Evolutionary conservation across 495 filamentous ascomycete species (phyloP).

Genomic region (Hypoxylon fragiforme): DNA sequence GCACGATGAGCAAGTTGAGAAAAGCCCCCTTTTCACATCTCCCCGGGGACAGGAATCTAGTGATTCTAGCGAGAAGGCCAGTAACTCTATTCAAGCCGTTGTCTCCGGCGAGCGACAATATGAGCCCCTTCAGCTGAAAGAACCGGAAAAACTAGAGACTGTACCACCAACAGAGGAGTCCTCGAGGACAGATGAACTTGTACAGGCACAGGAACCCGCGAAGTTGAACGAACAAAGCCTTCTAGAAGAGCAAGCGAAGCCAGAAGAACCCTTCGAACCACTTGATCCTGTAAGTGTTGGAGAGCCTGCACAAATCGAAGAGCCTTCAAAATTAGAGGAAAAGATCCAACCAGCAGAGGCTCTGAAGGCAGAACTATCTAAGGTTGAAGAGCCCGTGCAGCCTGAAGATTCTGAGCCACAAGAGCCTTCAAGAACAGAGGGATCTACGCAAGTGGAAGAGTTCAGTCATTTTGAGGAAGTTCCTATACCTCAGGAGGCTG

Average conservation of each 20-base stretch:
- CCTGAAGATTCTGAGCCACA: background rate
- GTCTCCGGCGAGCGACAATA: conserved; percentile 7
- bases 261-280: background rate
- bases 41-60: background rate
- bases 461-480: background rate
- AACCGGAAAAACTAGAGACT: background rate
- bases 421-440: background rate
- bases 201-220: background rate
- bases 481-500: background rate
- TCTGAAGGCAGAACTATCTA: background rate
- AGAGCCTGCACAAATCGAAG: background rate
- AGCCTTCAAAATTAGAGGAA: background rate
- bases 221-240: background rate
- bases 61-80: background rate
- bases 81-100: background rate
- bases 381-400: background rate
- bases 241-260: background rate
- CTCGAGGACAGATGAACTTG: too few species aligned
- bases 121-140: background rate
- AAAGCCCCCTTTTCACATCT: background rate
- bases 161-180: background rate
- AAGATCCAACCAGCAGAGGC: background rate
- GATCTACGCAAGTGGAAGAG: background rate
- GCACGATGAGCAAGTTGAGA: conserved; percentile 1
- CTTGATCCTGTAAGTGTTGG: background rate